Evolutionary conservation across 805 yeast genomes (phyloP).

Genomic region (Yarrowia alimentaria): DNA sequence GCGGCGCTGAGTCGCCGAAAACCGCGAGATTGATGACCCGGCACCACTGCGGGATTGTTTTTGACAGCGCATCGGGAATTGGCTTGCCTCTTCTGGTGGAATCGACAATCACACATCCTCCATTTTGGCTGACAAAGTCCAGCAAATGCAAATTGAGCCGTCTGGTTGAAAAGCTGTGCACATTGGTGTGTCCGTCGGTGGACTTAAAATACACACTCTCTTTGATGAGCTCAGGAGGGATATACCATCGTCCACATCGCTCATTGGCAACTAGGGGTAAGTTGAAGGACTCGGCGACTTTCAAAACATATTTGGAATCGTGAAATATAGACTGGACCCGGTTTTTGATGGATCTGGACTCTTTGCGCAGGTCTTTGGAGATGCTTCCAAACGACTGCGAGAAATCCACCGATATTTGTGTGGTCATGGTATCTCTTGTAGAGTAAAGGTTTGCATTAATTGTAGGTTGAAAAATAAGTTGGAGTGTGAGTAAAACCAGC

Average conservation of each 20-base stretch:
- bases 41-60: slow-evolving; percentile 91
- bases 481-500: too few species aligned
- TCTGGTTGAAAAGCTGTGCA: slow-evolving; percentile 76
- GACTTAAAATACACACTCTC: slow-evolving; percentile 76
- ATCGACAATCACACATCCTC: slow-evolving; percentile 67
- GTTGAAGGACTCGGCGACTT: slow-evolving; percentile 42
- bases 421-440: slow-evolving; percentile 11
- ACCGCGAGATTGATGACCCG: slow-evolving; percentile 64
- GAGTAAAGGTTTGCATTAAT: too few species aligned
- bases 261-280: slow-evolving; percentile 60
- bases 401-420: too few species aligned
- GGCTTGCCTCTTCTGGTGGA: slow-evolving; percentile 82
- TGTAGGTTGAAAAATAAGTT: too few species aligned
- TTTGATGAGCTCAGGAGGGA: slow-evolving; percentile 44
- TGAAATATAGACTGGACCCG: slow-evolving; percentile 68
- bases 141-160: slow-evolving; percentile 73
- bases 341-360: slow-evolving; percentile 53
- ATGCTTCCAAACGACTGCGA: slow-evolving; percentile 5
- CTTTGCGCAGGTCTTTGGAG: slow-evolving; percentile 48
- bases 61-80: slow-evolving; percentile 83
- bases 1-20: slow-evolving; percentile 42
- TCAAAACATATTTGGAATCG: slow-evolving; percentile 55
- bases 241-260: slow-evolving; percentile 87
- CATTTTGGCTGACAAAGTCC: slow-evolving; percentile 44
- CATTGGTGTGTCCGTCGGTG: slow-evolving; percentile 83